Evolutionary conservation across 192 early-diverging fungal genomes (phyloP).

Genomic region (Neocallimastix lanati): DNA sequence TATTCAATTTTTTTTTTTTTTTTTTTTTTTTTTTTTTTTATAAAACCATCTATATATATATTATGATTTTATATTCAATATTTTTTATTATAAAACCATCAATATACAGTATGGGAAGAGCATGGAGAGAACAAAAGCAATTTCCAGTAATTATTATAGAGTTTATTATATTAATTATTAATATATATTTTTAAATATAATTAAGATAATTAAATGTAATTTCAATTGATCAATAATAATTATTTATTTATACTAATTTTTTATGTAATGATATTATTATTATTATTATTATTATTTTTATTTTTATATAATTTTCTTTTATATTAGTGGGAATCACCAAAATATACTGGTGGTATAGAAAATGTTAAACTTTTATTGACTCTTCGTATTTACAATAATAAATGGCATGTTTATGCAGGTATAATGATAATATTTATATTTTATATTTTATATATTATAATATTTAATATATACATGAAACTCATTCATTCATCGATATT

Average conservation of each 20-base stretch:
- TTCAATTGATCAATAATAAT: no score
- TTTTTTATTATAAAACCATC: background rate
- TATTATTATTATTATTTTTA: background rate
- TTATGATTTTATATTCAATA: no score
- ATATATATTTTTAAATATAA: no score
- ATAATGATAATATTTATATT: slow-evolving; percentile 1
- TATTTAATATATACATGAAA: no score
- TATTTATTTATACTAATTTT: no score
- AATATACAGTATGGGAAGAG: slow-evolving; percentile 63
- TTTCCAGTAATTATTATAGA: slow-evolving; percentile 56
- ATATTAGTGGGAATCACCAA: slow-evolving; percentile 60
- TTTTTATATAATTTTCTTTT: background rate
- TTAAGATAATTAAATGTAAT: no score
- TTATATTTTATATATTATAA: no score
- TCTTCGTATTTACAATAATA: slow-evolving; percentile 78
- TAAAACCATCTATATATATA: no score
- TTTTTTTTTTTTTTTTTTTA: background rate
- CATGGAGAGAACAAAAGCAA: slow-evolving; percentile 63
- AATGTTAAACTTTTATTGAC: slow-evolving; percentile 92
- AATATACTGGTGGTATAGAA: slow-evolving; percentile 84
- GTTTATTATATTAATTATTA: background rate
- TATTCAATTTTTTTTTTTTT: no score
- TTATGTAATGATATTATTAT: no score
- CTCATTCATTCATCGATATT: no score
- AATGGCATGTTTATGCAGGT: slow-evolving; percentile 96